Evolutionary conservation across 306 rosid species (phyloP), one percentile per base, ranked within the genome.

Genomic region (Elaeagnus macrophylla): DNA sequence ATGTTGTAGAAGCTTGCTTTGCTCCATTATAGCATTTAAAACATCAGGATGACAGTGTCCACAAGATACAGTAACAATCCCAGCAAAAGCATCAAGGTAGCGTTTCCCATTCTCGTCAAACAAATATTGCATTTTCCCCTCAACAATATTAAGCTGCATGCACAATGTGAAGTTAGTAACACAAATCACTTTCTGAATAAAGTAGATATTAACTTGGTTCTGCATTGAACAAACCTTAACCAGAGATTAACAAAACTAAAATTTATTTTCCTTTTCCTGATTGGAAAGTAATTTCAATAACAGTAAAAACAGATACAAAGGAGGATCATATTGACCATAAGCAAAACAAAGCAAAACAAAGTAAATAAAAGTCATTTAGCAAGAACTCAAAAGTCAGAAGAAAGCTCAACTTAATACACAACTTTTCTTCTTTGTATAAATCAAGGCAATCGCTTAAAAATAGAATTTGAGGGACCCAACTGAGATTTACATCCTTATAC

Each of bases 41-140:
- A 90, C 38, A 8, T 79, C 78, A 8, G 95, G 97, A 64, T 90
- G 95, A 62, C 97, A 90, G 76, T 90, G 97, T 48, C 97, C 95
- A 50, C 94, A 81, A 48, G 97, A 90, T 51, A 90, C 88, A 17
- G 97, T 90, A n/a, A 90, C 97, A n/a, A 90, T 83, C 42, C 97
- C 95, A 13, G 95, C 95, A 60, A 83, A 86, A 17, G 97, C 95
- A 72, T 90, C 97, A 17, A 90, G 91, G 56, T 83, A 90, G 6
- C 97, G 95, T 86, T 67, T 81, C 41, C 97, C 97, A 62, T 62
- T 78, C 45, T 90, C 95, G 61, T 90, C 97, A 60, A 67, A 90
- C 48, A 90, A 72, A 69, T 86, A 90, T 41, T 90, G 95, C 97
- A 90, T 90, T 72, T 81, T 90, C 49, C 95, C 97, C 57, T 86